These are phyloP conservation scores for Cyclotella kingstonii DNA, from an alignment of 108 stramenopile species.

Conservation along the genomic window DNA sequence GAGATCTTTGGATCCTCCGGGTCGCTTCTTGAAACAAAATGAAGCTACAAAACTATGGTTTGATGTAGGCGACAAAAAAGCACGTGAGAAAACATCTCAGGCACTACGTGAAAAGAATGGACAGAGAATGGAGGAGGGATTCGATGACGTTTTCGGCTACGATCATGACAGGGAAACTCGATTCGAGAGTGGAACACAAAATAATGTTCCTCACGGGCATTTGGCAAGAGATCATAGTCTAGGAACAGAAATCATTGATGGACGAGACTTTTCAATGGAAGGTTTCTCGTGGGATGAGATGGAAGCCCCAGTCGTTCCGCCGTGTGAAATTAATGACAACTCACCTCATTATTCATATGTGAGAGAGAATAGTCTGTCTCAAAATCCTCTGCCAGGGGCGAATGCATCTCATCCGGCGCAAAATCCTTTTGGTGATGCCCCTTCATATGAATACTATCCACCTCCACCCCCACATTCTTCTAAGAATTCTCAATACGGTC, in stretches of 20 bases:
- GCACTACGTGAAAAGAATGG: slow-evolving; percentile 82
- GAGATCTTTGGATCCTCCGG: slow-evolving; percentile 73
- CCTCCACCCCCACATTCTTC: slow-evolving; percentile 31
- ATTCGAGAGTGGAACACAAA: slow-evolving; percentile 59
- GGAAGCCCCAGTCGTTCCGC: slow-evolving; percentile 7
- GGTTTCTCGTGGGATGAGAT: slow-evolving; percentile 76
- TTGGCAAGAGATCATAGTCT: slow-evolving; percentile 69
- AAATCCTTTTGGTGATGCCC: slow-evolving; percentile 14
- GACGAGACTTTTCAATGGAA: slow-evolving; percentile 52
- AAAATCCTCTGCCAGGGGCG: slow-evolving; percentile 58
- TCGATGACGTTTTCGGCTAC: background rate
- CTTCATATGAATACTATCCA: slow-evolving; percentile 6
- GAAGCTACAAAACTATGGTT: slow-evolving; percentile 72
- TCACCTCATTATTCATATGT: slow-evolving; percentile 15
- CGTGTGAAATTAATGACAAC: slow-evolving; percentile 16
- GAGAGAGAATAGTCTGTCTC: slow-evolving; percentile 46
- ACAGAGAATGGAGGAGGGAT: slow-evolving; percentile 40
- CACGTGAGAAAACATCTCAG: slow-evolving; percentile 83
- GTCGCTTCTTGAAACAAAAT: slow-evolving; percentile 80
- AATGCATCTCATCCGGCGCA: slow-evolving; percentile 41
- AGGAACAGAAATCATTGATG: slow-evolving; percentile 57
- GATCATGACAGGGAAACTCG: slow-evolving; percentile 6
- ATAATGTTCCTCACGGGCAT: slow-evolving; percentile 30
- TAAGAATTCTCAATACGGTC: background rate
- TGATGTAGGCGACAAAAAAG: slow-evolving; percentile 88